Conservation (phyloP, 2,329 filamentous ascomycete genomes). For the Aspergillus caelatus region DNA sequence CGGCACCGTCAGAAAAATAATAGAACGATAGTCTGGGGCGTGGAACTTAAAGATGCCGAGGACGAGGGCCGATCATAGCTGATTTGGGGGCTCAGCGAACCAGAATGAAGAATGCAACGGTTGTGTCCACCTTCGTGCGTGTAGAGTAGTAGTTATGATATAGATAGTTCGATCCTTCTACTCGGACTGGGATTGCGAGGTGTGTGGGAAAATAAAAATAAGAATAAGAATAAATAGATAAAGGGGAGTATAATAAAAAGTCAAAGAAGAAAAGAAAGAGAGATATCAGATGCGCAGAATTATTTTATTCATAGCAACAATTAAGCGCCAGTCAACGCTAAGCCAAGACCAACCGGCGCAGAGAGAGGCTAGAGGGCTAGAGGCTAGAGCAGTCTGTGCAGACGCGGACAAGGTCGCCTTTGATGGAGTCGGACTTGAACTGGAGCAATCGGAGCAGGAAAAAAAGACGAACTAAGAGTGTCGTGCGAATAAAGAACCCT, state of each 20-base stretch:
- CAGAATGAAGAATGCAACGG: neutral
- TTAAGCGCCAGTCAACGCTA: slow-evolving; percentile 11
- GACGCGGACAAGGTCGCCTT: neutral
- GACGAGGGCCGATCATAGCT: slow-evolving; percentile 5
- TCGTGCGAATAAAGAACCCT: slow-evolving; percentile 5
- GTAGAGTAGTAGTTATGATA: neutral
- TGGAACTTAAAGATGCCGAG: neutral
- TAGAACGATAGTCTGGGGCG: neutral
- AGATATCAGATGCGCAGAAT: neutral
- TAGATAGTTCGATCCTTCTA: neutral
- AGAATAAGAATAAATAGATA: neutral
- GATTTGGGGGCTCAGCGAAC: slow-evolving; percentile 6
- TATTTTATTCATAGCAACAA: slow-evolving; percentile 9
- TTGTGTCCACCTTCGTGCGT: neutral
- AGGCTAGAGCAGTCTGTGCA: slow-evolving; percentile 4
- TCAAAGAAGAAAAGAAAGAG: slow-evolving; percentile 6
- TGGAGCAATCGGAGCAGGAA: slow-evolving; percentile 1
- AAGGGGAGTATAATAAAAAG: neutral
- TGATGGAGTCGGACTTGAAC: neutral
- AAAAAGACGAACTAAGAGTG: neutral
- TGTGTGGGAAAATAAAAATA: neutral
- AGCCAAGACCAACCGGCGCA: slow-evolving; percentile 10
- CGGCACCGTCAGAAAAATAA: neutral
- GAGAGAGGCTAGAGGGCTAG: slow-evolving; percentile 5
- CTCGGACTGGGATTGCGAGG: neutral